A percentile compares a stretch with the other conserved stretches of the same genome.
Evolutionary conservation across 2,329 filamentous ascomycete genomes (phyloP).

Genomic region (Ceratocystiopsis minuta): DNA sequence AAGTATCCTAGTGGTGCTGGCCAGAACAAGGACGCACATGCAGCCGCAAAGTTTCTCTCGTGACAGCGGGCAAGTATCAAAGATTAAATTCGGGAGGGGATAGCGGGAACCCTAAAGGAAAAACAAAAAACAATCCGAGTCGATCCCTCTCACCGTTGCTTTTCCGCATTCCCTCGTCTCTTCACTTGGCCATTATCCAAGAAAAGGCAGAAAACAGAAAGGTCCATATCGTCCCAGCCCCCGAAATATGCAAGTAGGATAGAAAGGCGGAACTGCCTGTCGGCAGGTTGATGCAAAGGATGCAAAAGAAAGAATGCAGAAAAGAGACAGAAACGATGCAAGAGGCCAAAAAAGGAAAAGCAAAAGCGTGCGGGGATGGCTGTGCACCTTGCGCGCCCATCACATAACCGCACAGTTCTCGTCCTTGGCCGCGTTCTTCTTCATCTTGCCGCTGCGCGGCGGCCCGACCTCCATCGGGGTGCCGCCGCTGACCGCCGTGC

Average conservation of each 20-base stretch:
- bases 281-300: neutral
- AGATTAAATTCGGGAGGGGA: neutral
- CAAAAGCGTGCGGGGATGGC: no score
- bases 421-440: slow-evolving; percentile 26
- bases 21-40: no score
- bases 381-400: slow-evolving; percentile 5
- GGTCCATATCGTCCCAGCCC: neutral
- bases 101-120: neutral
- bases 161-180: no score
- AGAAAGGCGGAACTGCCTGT: no score
- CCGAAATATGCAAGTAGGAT: no score
- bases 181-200: neutral
- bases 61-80: no score
- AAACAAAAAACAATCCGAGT: neutral
- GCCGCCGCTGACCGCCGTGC: slow-evolving; percentile 53
- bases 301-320: neutral
- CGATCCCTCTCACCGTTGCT: neutral
- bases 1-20: no score
- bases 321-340: neutral
- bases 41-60: no score
- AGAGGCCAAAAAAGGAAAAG: neutral
- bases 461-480: slow-evolving; percentile 38
- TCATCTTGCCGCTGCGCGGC: slow-evolving; percentile 31
- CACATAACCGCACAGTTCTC: slow-evolving; percentile 43
- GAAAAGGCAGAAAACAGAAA: neutral